Evolutionary conservation across 1,284 basidiomycete species (phyloP), one percentile per base, ranked within the genome.

Genomic region (Agaricales sp.): DNA sequence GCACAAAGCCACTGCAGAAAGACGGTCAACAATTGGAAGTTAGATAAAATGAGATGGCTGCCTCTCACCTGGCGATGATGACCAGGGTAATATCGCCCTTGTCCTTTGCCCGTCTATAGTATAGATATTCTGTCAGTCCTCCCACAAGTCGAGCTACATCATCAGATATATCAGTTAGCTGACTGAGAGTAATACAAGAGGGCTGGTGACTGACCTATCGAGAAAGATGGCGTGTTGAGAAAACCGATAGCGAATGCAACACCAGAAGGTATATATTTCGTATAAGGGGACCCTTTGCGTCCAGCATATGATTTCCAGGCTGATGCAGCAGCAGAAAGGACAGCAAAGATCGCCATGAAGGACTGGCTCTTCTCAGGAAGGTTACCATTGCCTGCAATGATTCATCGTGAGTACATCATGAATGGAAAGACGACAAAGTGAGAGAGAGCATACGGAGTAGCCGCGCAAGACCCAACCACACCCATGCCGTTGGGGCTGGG

Each of bases 201-300:
- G n/a, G n/a, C n/a, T n/a, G n/a, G 30, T 11, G 30, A 35, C 30
- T 8, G 11, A 35, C 30, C 30, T 35, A 98, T 75, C 3, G 91
- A 92, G 68, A 98, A 98, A 4, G 89, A 91, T 2, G 95, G 94
- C 1, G 93, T 92, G 62, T 97, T 98, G 61, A 97, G 74, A 67
- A 98, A 95, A 0, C 92, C 87, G 55, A 89, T 87, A 4, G 87
- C 86, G 57, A 92, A 92, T 0, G 89, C 89, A 22, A 92, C 82
- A 24, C 92, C 92, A 0, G 90, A 93, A 1, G 92, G 92, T 37
- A 96, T 80, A 77, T 82, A 91, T 47, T 77, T 78, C 16, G 79
- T 73, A 58, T 75, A 77, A 53, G 67, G 67, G 44, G 67, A 59
- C 26, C 69, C 67, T 49, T 65, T 69, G 44, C 65, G 69, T 21